These are phyloP conservation scores for Aspergillus persii DNA, from an alignment of 2,329 filamentous ascomycete genomes.

Conservation along the genomic window DNA sequence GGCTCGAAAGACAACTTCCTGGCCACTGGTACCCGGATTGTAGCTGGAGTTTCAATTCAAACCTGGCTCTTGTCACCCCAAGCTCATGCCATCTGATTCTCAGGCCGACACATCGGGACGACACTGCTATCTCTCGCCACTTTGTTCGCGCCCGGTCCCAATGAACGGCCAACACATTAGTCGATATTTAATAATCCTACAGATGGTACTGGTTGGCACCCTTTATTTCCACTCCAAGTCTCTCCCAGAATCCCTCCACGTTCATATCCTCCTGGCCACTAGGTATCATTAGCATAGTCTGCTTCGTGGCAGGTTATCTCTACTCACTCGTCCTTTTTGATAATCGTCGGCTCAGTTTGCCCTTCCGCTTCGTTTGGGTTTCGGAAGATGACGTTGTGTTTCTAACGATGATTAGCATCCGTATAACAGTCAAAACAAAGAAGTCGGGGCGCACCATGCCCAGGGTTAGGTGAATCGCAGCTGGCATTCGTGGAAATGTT, in stretches of 20 bases:
- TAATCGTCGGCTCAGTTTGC: conserved; percentile 34
- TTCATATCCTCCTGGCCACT: conserved; percentile 40
- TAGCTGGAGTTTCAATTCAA: too few relatives aligned
- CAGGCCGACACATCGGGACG: conserved; percentile 9
- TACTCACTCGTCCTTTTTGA: conserved; percentile 33
- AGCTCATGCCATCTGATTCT: neutral
- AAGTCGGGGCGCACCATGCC: conserved; percentile 28
- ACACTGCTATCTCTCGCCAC: conserved; percentile 11
- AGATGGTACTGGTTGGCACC: conserved; percentile 35
- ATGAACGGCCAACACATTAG: conserved; percentile 13
- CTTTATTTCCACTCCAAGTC: conserved; percentile 29
- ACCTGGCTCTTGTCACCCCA: neutral
- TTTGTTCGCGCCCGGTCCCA: conserved; percentile 13
- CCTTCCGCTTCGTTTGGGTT: conserved; percentile 35
- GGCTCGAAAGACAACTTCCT: too few relatives aligned
- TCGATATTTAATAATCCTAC: conserved; percentile 10
- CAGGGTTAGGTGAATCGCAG: conserved; percentile 34
- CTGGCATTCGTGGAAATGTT: conserved; percentile 26
- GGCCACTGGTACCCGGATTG: too few relatives aligned
- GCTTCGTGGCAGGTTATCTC: neutral
- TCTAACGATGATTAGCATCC: conserved; percentile 20
- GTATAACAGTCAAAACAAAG: neutral
- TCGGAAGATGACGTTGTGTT: conserved; percentile 38
- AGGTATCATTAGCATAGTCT: conserved; percentile 11
- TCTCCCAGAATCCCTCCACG: conserved; percentile 36